phyloP scores from a whole-genome alignment of 2,329 filamentous ascomycete genomes.

The Sclerotinia borealis region DNA sequence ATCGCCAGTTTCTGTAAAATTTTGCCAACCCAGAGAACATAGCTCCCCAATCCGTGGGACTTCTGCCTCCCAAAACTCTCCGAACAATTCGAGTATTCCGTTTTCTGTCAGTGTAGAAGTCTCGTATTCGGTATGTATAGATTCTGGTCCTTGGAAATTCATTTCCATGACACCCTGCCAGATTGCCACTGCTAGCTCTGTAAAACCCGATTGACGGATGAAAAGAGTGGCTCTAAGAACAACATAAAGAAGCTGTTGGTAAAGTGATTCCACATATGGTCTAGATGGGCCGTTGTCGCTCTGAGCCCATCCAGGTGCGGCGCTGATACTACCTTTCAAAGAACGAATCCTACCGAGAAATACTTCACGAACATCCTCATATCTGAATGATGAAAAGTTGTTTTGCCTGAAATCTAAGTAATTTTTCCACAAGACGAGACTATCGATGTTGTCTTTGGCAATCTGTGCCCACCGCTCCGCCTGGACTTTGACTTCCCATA shows the following conservation, averaged over 20 bases:
- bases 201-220: conserved; percentile 69
- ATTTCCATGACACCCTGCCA: conserved; percentile 82
- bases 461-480: conserved; percentile 60
- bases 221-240: conserved; percentile 70
- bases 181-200: conserved; percentile 67
- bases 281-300: no score
- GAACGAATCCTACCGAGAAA: conserved; percentile 55
- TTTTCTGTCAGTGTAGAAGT: conserved; percentile 11
- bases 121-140: background rate
- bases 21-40: conserved; percentile 63
- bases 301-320: background rate
- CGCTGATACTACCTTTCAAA: conserved; percentile 26
- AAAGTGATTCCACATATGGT: conserved; percentile 21
- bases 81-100: conserved; percentile 42
- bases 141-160: conserved; percentile 53
- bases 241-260: conserved; percentile 54
- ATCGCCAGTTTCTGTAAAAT: conserved; percentile 38
- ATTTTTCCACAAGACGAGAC: conserved; percentile 63
- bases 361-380: conserved; percentile 55
- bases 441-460: conserved; percentile 48
- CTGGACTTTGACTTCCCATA: conserved; percentile 64
- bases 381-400: conserved; percentile 59
- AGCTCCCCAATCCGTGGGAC: conserved; percentile 70
- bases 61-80: conserved; percentile 84
- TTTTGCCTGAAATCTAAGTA: conserved; percentile 70